These are phyloP conservation scores for Jaminaea rosea DNA, from an alignment of 1,284 basidiomycete genomes.

Conservation along the genomic window DNA sequence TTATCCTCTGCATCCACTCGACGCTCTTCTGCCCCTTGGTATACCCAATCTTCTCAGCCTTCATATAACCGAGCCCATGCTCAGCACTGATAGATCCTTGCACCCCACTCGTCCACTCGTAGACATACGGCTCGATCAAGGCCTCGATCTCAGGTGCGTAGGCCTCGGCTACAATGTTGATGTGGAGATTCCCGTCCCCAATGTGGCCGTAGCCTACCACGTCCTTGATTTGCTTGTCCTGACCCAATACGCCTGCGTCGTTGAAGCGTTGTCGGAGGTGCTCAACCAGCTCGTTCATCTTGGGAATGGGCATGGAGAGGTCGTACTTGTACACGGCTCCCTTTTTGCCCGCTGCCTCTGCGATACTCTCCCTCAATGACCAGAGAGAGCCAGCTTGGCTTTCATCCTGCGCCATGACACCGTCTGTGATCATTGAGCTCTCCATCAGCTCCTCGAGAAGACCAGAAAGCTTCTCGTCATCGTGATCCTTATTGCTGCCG, in stretches of 20 bases:
- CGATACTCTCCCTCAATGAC: constrained; percentile 86
- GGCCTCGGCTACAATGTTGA: constrained; percentile 80
- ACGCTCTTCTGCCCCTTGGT: constrained; percentile 73
- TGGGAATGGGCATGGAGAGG: constrained; percentile 75
- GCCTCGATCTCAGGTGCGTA: constrained; percentile 76
- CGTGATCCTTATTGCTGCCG: constrained; percentile 85
- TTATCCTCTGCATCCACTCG: constrained; percentile 81
- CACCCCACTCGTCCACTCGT: constrained; percentile 66
- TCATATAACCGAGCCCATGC: constrained; percentile 91
- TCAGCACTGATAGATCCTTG: constrained; percentile 87
- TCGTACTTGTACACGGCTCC: constrained; percentile 98
- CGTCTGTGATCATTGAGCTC: constrained; percentile 71
- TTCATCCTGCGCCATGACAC: constrained; percentile 84
- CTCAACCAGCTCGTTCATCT: constrained; percentile 85
- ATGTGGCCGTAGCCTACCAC: constrained; percentile 85
- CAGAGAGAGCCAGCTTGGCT: constrained; percentile 83
- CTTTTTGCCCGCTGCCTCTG: constrained; percentile 86
- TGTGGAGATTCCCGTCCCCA: constrained; percentile 90
- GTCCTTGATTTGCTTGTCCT: constrained; percentile 57
- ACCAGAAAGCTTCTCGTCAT: constrained; percentile 85
- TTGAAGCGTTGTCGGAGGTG: constrained; percentile 65
- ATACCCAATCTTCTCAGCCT: constrained; percentile 81
- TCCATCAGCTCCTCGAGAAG: constrained; percentile 74
- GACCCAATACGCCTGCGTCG: constrained; percentile 63
- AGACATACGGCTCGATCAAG: constrained; percentile 88